Evolutionary conservation across 768 basidiomycete genomes (phyloP).

Genomic region (Nidularia sp.): DNA sequence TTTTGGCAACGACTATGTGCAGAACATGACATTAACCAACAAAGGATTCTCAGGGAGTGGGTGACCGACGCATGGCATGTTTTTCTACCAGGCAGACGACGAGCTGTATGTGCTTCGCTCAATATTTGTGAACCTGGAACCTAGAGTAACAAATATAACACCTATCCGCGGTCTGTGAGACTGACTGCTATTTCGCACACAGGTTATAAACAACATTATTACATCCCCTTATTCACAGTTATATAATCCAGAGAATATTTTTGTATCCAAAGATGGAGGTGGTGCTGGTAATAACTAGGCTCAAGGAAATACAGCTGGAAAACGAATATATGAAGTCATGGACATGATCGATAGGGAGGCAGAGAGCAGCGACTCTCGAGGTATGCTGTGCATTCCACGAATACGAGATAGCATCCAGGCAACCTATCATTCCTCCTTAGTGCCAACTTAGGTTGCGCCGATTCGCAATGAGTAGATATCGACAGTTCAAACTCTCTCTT

Average conservation of each 20-base stretch:
- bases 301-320: constrained; percentile 87
- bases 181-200: too few relatives aligned
- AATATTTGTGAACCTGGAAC: constrained; percentile 94
- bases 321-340: constrained; percentile 93
- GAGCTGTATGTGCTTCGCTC: constrained; percentile 98
- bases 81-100: constrained; percentile 99
- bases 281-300: constrained; percentile 99
- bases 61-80: constrained; percentile 97
- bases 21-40: constrained; percentile 95
- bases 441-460: too few relatives aligned
- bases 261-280: constrained; percentile 94
- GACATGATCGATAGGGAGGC: constrained; percentile 99
- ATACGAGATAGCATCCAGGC: too few relatives aligned
- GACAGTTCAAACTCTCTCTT: too few relatives aligned
- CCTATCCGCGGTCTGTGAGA: too few relatives aligned
- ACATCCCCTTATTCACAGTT: constrained; percentile 83
- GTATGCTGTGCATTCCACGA: too few relatives aligned
- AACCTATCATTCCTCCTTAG: too few relatives aligned
- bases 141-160: constrained; percentile 71
- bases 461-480: too few relatives aligned
- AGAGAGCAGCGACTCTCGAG: constrained; percentile 94
- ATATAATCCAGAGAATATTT: constrained; percentile 98
- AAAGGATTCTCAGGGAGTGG: constrained; percentile 96
- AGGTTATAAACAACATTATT: constrained; percentile 97
- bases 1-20: constrained; percentile 99